These are phyloP conservation scores for Arthrinium puccinioides DNA, from an alignment of 2,329 filamentous ascomycete genomes.

Conservation along the genomic window DNA sequence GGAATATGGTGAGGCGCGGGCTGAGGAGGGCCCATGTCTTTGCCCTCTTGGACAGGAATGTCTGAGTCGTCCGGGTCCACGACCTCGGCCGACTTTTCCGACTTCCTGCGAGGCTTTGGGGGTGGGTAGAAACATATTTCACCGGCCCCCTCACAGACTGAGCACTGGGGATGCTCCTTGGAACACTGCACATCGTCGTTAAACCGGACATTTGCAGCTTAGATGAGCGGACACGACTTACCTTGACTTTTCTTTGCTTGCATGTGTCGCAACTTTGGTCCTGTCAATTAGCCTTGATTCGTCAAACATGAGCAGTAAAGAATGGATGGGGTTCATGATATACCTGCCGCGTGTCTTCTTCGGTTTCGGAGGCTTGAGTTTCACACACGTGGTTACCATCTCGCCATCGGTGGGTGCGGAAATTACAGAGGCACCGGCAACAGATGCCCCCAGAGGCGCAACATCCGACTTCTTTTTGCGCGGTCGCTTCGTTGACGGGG, in stretches of 20 bases:
- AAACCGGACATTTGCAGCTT: too few relatives aligned
- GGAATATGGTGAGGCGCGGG: neutral
- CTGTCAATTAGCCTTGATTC: too few relatives aligned
- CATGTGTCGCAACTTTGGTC: constrained; percentile 25
- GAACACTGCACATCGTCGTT: constrained; percentile 17
- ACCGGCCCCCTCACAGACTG: constrained; percentile 16
- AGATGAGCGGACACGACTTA: too few relatives aligned
- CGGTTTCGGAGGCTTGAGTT: constrained; percentile 11
- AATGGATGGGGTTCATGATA: neutral
- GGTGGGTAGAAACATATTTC: constrained; percentile 21
- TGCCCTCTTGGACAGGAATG: constrained; percentile 8
- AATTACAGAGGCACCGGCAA: too few relatives aligned
- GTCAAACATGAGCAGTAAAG: too few relatives aligned
- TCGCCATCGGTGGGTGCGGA: too few relatives aligned
- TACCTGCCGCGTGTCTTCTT: constrained; percentile 22
- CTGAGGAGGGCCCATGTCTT: neutral
- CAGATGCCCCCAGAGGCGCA: constrained; percentile 1
- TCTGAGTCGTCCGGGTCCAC: constrained; percentile 10
- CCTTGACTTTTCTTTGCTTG: constrained; percentile 19
- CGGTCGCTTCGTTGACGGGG: constrained; percentile 18
- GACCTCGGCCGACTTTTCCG: constrained; percentile 13
- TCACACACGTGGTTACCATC: constrained; percentile 18
- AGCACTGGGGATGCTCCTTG: constrained; percentile 26
- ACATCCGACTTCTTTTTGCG: constrained; percentile 17
- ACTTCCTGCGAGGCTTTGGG: constrained; percentile 19